A percentile compares a stretch with the other conserved stretches of the same genome.
Evolutionary conservation across 78 protist genomes (phyloP).

Genomic region (Creolimax fragrantissima): DNA sequence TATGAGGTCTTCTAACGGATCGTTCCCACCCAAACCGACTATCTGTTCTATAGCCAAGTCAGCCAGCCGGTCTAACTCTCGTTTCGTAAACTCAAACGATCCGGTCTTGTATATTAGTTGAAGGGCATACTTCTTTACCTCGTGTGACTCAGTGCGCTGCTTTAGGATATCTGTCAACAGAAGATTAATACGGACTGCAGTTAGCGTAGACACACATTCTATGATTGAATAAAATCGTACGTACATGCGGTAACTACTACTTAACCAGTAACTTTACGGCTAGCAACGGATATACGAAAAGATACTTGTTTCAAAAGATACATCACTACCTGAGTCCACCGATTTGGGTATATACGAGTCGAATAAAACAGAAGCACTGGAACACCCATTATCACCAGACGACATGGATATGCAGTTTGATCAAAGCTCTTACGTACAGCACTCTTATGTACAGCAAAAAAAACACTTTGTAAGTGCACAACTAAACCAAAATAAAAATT

Average conservation of each 20-base stretch:
- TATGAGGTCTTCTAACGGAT: not conserved
- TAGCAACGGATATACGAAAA: not conserved
- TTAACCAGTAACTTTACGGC: not conserved
- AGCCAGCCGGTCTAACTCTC: not conserved
- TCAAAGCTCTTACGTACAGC: too few relatives aligned
- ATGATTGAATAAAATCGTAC: not conserved
- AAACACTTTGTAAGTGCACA: too few relatives aligned
- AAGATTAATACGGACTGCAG: too few relatives aligned
- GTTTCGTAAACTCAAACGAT: constrained; percentile 37
- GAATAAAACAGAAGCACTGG: too few relatives aligned
- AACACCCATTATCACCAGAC: too few relatives aligned
- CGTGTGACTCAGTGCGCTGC: constrained; percentile 46
- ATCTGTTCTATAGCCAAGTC: not conserved
- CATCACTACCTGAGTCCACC: too few relatives aligned
- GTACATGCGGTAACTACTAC: not conserved
- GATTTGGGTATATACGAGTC: not conserved
- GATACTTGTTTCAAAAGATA: not conserved
- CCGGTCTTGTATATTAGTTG: constrained; percentile 36
- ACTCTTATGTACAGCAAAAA: too few relatives aligned
- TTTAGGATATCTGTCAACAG: constrained; percentile 45
- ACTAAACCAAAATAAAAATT: too few relatives aligned
- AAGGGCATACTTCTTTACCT: constrained; percentile 50
- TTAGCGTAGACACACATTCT: too few relatives aligned
- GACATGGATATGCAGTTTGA: too few relatives aligned
- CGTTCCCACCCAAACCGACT: not conserved